These are phyloP conservation scores for Marchantia polymorpha DNA, from an alignment of 225 moss, liverwort and hornwort genomes.

Conservation along the genomic window DNA sequence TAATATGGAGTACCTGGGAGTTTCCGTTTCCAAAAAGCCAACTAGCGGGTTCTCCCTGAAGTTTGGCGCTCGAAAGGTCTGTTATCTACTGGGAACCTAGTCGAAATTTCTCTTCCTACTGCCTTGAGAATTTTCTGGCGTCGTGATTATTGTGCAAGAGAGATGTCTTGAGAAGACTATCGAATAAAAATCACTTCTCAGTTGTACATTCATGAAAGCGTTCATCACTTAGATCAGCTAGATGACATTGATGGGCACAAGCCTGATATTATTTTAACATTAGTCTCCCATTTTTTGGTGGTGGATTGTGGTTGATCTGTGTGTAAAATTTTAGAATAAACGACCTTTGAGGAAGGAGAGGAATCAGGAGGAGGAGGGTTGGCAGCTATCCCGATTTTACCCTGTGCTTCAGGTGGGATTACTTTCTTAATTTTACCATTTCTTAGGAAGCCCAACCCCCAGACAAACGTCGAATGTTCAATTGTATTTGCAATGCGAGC, in stretches of 20 bases:
- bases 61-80: conserved; percentile 84
- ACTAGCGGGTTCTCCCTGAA: conserved; percentile 65
- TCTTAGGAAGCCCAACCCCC: background rate
- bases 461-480: background rate
- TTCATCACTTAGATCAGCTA: background rate
- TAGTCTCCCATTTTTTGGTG: background rate
- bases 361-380: conserved; percentile 68
- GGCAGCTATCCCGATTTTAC: conserved; percentile 93
- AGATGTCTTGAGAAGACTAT: background rate
- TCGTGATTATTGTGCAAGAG: background rate
- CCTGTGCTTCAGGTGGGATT: conserved; percentile 75
- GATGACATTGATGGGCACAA: background rate
- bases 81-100: too few relatives aligned
- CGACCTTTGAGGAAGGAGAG: conserved; percentile 78
- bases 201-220: background rate
- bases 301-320: background rate
- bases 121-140: background rate
- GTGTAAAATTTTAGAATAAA: conserved; percentile 44
- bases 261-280: background rate
- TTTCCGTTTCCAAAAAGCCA: conserved; percentile 75
- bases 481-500: background rate
- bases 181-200: too few relatives aligned
- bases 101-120: background rate
- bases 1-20: conserved; percentile 88
- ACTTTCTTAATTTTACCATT: background rate